Evolutionary conservation across 1,284 basidiomycete genomes (phyloP).

Genomic region (Leucoagaricus sp.): DNA sequence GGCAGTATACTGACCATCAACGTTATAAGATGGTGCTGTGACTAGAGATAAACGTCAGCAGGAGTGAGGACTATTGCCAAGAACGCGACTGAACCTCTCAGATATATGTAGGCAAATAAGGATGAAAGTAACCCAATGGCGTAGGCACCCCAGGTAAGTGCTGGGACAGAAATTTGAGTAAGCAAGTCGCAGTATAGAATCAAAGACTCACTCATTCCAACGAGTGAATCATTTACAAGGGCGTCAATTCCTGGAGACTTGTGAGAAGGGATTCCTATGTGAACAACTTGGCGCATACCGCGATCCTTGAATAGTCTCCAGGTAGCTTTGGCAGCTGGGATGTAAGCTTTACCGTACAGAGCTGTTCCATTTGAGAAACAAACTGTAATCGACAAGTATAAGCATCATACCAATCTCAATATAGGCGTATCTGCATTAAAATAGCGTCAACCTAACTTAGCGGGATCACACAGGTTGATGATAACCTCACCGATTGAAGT

Average conservation of each 20-base stretch:
- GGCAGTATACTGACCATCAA: constrained; percentile 74
- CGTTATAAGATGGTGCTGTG: constrained; percentile 75
- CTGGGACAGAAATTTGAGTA: constrained; percentile 30
- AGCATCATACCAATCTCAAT: constrained; percentile 69
- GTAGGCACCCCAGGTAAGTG: constrained; percentile 77
- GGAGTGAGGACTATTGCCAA: too few relatives aligned
- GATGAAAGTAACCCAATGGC: constrained; percentile 76
- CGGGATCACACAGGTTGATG: neutral
- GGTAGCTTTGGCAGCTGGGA: constrained; percentile 87
- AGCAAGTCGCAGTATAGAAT: neutral
- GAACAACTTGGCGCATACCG: constrained; percentile 38
- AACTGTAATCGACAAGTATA: neutral
- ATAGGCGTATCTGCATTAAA: constrained; percentile 62
- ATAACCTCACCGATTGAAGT: constrained; percentile 73
- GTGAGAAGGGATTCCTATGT: neutral
- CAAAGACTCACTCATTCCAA: constrained; percentile 67
- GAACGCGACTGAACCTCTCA: constrained; percentile 56
- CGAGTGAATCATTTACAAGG: constrained; percentile 83
- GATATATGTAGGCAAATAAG: constrained; percentile 82
- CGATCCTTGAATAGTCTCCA: constrained; percentile 87
- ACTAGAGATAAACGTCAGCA: too few relatives aligned
- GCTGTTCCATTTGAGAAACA: constrained; percentile 39
- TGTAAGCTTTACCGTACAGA: constrained; percentile 86
- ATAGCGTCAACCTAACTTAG: neutral
- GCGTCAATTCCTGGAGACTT: constrained; percentile 64